Evolutionary conservation across 805 yeast species (phyloP), one percentile per base, ranked within the genome.

Genomic region (Candida nitratophila): DNA sequence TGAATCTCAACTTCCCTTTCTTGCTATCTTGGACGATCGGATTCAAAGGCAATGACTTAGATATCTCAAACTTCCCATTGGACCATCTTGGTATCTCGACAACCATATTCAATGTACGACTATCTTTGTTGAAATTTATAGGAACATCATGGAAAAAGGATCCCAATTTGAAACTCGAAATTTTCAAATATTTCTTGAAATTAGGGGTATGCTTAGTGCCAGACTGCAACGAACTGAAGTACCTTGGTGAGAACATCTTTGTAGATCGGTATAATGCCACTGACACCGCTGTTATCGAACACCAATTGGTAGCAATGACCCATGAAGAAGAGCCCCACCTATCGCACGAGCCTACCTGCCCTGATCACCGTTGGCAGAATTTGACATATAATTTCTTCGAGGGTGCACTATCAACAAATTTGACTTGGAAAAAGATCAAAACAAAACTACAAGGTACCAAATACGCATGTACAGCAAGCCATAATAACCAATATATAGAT

Each of bases 11-110:
- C 51, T 82, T 70, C 6, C 86, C 91, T 20, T 61, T 62, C 53
- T 86, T 83, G 26, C 74, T 68, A 59, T 87, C 96, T 61, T 87
- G 96, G 3, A 76, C 73, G 40, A 87, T 87, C 20, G 96, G 96
- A 60, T 86, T 87, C 37, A 81, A 78, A 27, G 68, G 65, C 11
- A 65, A 50, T 27, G 71, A 71, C 48, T 75, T 80, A 46, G 76
- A 71, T 50, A 86, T 82, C 63, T 87, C 96, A 60, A 86, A 80
- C 61, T 87, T 87, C 20, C 85, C 96, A 60, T 86, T 85, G 38
- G 83, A 66, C 89, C 91, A 85, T 46, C 90, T 69, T 40, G 91
- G 87, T 37, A 85, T 83, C 59, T 85, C 95, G 26, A 81, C 82
- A 46, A 85, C 71, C 81, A 83, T 81, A 53, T 76, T 74, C 16